phyloP scores from a whole-genome alignment of 352 stramenopile species.

The Thalassiosira oceanica region DNA sequence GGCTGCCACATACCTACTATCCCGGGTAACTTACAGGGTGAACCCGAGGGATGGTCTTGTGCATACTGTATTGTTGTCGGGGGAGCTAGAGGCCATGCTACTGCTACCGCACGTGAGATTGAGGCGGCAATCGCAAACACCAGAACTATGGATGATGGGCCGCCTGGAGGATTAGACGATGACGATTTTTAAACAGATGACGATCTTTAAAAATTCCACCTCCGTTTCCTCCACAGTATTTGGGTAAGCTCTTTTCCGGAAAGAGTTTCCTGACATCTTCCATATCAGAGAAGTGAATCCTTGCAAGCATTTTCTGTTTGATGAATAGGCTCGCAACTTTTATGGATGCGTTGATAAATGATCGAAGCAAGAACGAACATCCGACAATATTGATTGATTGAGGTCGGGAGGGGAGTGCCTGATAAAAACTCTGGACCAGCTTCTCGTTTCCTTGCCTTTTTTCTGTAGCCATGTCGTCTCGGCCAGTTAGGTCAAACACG shows the following conservation, averaged over 20 bases:
- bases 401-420: constrained; percentile 29
- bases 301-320: constrained; percentile 43
- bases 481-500: constrained; percentile 26
- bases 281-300: constrained; percentile 35
- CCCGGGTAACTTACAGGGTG: too few species aligned
- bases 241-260: constrained; percentile 8
- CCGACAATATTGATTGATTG: constrained; percentile 39
- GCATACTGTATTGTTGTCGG: too few species aligned
- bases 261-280: constrained; percentile 18
- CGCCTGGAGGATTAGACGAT: too few species aligned
- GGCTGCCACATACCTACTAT: too few species aligned
- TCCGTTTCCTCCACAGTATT: constrained; percentile 26
- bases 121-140: too few species aligned
- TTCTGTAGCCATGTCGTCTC: background rate
- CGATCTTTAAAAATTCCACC: too few species aligned
- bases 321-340: constrained; percentile 29
- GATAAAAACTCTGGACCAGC: constrained; percentile 31
- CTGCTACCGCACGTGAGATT: too few species aligned
- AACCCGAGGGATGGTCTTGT: too few species aligned
- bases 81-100: too few species aligned
- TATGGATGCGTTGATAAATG: constrained; percentile 38
- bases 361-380: constrained; percentile 1
- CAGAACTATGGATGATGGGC: too few species aligned
- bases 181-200: too few species aligned
- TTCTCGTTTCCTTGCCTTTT: constrained; percentile 30